phyloP scores from a whole-genome alignment of 2,329 filamentous ascomycete species.

The Xylariaceae sp. region DNA sequence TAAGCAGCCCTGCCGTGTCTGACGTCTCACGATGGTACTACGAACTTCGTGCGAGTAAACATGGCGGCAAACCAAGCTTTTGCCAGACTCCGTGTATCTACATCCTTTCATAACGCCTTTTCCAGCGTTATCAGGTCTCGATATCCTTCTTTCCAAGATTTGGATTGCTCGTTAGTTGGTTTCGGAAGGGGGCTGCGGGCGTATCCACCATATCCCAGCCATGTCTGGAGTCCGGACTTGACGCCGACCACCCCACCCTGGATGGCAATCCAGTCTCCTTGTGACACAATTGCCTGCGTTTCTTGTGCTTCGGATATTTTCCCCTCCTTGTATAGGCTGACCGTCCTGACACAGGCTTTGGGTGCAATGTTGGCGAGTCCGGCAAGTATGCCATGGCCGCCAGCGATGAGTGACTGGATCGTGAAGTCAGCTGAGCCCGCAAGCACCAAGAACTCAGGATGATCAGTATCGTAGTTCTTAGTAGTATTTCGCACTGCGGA shows the following conservation, averaged over 20 bases:
- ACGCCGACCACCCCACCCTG: conserved; percentile 74
- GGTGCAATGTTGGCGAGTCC: conserved; percentile 76
- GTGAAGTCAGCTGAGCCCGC: conserved; percentile 77
- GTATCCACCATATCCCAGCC: conserved; percentile 70
- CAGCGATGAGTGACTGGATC: conserved; percentile 70
- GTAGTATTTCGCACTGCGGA: conserved; percentile 58
- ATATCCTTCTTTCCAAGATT: conserved; percentile 62
- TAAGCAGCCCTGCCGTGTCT: conserved; percentile 1
- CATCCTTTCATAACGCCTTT: conserved; percentile 50
- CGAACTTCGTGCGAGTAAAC: conserved; percentile 10
- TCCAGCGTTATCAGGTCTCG: conserved; percentile 58
- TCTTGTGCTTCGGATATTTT: conserved; percentile 64
- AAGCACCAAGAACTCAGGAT: conserved; percentile 68
- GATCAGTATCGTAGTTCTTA: neutral
- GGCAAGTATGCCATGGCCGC: conserved; percentile 73
- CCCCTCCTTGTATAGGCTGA: conserved; percentile 65
- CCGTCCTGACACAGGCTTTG: conserved; percentile 65
- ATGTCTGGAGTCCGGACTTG: conserved; percentile 70
- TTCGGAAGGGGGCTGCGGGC: conserved; percentile 56
- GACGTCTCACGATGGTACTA: neutral
- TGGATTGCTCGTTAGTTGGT: conserved; percentile 55
- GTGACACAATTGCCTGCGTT: conserved; percentile 69
- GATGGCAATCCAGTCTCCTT: conserved; percentile 75
- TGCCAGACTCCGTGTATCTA: conserved; percentile 23
- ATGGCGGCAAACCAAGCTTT: conserved; percentile 14